phyloP scores from a whole-genome alignment of 106 monocot genomes.

The Acanthochlamys bracteata region DNA sequence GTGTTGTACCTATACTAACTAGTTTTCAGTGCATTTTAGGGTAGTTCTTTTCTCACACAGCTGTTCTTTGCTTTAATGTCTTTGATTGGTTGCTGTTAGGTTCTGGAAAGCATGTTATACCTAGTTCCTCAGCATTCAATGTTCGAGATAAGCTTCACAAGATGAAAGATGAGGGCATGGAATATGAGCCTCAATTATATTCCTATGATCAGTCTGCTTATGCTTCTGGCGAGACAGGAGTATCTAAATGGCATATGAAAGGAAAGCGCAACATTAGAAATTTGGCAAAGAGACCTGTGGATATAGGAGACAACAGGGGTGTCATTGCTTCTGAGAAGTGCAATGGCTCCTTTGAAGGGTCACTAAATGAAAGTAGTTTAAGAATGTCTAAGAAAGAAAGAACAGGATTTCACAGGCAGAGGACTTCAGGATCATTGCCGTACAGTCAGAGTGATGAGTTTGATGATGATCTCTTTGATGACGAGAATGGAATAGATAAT shows the following conservation, averaged over 20 bases:
- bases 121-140: constrained; percentile 2
- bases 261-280: constrained; percentile 75
- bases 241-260: constrained; percentile 84
- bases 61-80: no score
- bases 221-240: constrained; percentile 27
- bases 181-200: not conserved
- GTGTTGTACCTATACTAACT: no score
- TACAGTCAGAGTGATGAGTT: constrained; percentile 23
- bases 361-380: constrained; percentile 18
- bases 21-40: no score
- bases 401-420: constrained; percentile 5
- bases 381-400: constrained; percentile 10
- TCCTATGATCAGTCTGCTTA: constrained; percentile 15
- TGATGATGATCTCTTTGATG: constrained; percentile 7
- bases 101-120: not conserved
- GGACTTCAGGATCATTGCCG: not conserved
- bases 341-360: constrained; percentile 8
- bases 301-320: constrained; percentile 3
- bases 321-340: constrained; percentile 6
- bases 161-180: not conserved
- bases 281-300: constrained; percentile 28
- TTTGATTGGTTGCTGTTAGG: not conserved
- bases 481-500: constrained; percentile 13
- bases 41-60: no score
- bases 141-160: not conserved